Base-by-base conservation (phyloP, 2,329 filamentous ascomycete genomes). In the Bertia moriformis region DNA sequence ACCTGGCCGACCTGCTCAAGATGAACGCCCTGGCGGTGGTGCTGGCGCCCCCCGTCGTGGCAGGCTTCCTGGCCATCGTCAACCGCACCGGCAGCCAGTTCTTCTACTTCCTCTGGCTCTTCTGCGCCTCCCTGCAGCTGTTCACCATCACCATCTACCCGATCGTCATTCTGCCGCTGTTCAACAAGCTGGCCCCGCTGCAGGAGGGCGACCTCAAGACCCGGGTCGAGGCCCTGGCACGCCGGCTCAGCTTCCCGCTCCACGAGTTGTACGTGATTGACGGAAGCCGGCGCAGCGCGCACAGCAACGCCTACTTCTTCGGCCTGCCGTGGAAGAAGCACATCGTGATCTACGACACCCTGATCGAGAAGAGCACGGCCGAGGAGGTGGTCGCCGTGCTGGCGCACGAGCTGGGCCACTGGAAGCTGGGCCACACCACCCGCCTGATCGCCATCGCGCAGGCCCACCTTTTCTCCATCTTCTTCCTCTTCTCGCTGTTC, bases 321-420 rank as follows among this genome's bases (percentile, higher is more conserved):
- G 91, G 91, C 43, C 73, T 98, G 41, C 91, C 91, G 32, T 98
- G 89, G 88, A 95, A 95, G 73, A 96, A 96, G 73, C 93, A 96
- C 67, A 98, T 98, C 66, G 91, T 98, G 52, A 93, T 98, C 54
- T 98, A 94, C 58, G 91, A 98, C 57, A 98, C 93, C 4, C 65
- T 98, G 46, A 87, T 98, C 45, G 89, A 95, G 62, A 94, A 96
- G 73, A 91, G 82, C 57, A 76, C 88, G 44, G 79, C 83, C 3
- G 73, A 91, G 53, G 91, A 98, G 61, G 88, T 98, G 30, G 85
- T 94, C 42, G 89, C 91, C 47, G 88, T 98, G 39, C 67, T 98
- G 40, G 88, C 87, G 22, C 91, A 98, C 57, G 91, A 98, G 62
- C 73, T 98, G 38, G 91, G 91, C 39, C 91, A 98, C 66, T 98